Evolutionary conservation across 1,139 yeast species (phyloP).

Genomic region (Torulaspora globosa): DNA sequence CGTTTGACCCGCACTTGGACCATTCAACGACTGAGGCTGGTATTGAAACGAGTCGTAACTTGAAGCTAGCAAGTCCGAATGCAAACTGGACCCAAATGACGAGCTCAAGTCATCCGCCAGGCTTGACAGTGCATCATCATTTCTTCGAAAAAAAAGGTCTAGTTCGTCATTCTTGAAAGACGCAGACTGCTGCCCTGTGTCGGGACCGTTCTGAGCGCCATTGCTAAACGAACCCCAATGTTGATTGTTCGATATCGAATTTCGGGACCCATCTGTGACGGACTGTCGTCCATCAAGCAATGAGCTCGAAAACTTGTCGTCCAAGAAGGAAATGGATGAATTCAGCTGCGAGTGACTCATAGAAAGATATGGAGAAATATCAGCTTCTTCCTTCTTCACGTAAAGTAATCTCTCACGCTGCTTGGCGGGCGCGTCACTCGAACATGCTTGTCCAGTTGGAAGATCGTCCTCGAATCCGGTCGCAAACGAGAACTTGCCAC

Average conservation of each 20-base stretch:
- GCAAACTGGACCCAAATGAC: conserved; percentile 31
- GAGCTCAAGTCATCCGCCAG: conserved; percentile 32
- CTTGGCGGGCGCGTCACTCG: conserved; percentile 26
- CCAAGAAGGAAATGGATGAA: conserved; percentile 21
- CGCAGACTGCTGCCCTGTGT: not conserved
- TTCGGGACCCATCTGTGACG: conserved; percentile 4
- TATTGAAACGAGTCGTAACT: conserved; percentile 26
- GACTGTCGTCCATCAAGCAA: not conserved
- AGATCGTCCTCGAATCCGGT: conserved; percentile 5
- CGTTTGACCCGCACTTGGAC: conserved; percentile 18
- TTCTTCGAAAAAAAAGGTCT: conserved; percentile 13
- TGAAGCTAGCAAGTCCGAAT: conserved; percentile 28
- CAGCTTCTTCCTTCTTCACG: conserved; percentile 10
- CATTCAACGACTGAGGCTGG: conserved; percentile 24
- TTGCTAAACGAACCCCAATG: conserved; percentile 6
- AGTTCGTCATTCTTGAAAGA: conserved; percentile 4
- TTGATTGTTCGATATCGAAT: conserved; percentile 7
- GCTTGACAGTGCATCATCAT: conserved; percentile 23
- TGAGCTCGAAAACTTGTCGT: conserved; percentile 23
- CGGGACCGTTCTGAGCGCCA: not conserved
- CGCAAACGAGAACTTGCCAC: not conserved
- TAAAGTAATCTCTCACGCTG: conserved; percentile 27
- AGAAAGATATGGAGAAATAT: conserved; percentile 4
- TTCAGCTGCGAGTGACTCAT: not conserved
- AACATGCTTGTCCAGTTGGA: conserved; percentile 14